Evolutionary conservation across 2,329 filamentous ascomycete species (phyloP).

Genomic region (Cytospora piceae): DNA sequence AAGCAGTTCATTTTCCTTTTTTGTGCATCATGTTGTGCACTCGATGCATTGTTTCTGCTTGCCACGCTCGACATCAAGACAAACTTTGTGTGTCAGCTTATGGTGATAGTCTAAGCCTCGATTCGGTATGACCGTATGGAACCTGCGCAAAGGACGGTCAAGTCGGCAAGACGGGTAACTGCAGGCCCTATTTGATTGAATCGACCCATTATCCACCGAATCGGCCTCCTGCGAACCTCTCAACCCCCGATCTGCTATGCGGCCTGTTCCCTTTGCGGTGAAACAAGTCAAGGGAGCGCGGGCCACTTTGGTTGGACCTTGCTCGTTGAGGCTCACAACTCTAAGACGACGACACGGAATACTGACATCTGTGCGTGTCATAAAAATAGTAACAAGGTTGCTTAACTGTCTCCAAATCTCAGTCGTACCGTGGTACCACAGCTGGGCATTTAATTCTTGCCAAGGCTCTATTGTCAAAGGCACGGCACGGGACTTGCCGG

Average conservation of each 20-base stretch:
- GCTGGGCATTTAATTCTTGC: not conserved
- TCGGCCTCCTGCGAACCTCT: not conserved
- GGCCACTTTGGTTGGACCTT: slow-evolving; percentile 13
- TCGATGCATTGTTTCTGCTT: not conserved
- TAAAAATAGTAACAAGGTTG: not conserved
- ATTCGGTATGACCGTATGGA: not conserved
- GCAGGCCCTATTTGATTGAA: not conserved
- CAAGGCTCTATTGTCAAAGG: slow-evolving; percentile 11
- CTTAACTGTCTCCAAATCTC: not conserved
- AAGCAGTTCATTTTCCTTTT: not conserved
- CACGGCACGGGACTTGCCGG: slow-evolving; percentile 19
- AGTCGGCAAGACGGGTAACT: not conserved
- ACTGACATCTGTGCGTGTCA: not conserved
- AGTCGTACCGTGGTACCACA: not conserved
- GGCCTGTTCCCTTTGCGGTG: slow-evolving; percentile 9
- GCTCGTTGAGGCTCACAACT: slow-evolving; percentile 23
- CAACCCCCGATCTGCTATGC: not conserved
- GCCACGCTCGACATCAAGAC: not conserved
- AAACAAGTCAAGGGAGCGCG: slow-evolving; percentile 19
- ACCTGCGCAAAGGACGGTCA: not conserved
- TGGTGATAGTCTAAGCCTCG: not conserved
- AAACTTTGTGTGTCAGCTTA: not conserved
- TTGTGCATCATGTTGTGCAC: slow-evolving; percentile 1
- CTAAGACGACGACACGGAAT: slow-evolving; percentile 22
- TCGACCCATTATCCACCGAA: not conserved